Evolutionary conservation across 106 monocot genomes (phyloP), one percentile per base, ranked within the genome.

Genomic region (Apostasia ramifera): DNA sequence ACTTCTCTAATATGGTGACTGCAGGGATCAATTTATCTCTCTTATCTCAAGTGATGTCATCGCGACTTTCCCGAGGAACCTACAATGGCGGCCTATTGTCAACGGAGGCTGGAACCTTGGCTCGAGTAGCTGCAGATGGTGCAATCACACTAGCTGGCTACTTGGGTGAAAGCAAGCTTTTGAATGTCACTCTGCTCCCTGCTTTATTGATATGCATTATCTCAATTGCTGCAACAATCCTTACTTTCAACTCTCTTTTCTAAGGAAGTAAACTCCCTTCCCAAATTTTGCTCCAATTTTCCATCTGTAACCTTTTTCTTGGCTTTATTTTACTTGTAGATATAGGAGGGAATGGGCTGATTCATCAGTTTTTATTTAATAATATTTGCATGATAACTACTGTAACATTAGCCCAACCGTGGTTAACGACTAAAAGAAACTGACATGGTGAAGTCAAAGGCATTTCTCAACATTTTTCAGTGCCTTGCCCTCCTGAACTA

Each of bases 1-100:
- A 26, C 26, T 10, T 41, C 7, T 2, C 0, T 61, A 8, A 26
- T 11, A n/a, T 55, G 49, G 39, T 46, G 38, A 55, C 52, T 82
- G 71, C 80, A 95, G 95, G 95, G 63, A 84, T 95, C 2, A 95
- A 91, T 70, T 74, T 95, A 10, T 88, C 95, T 41, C 89, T 95
- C 37, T 70, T 95, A 4, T 95, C 95, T 1, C 82, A 65, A 55
- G 95, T 95, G 0, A 95, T 95, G 92, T 95, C 95, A 40, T 92
- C 95, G 8, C 81, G 95, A 49, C 81, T 92, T 40, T 88, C 95
- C n/a, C 92, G 92, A 42, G 95, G 95, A 70, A 95, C 92, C 1
- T 95, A 79, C 72, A 95, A 95, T 42, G 91, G 88, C 1, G 95
- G 95, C 40, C 79, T 95, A 9, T 76, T 95, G 37, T 95, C 95